Conservation (phyloP, 2,329 filamentous ascomycete species). For the Exophiala phaeomuriformis region DNA sequence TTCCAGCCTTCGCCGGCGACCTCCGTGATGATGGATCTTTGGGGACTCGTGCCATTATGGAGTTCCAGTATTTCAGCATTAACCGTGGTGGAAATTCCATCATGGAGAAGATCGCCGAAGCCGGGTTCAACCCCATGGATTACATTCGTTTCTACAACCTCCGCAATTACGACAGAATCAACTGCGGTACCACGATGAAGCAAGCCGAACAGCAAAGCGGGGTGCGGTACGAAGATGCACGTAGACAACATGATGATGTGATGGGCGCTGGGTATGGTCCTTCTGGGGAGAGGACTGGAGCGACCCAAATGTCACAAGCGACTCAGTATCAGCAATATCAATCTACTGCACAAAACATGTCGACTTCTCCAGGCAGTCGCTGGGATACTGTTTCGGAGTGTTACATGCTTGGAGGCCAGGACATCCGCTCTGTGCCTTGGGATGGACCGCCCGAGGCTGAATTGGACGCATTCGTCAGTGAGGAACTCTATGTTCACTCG, state of each 20-base stretch:
- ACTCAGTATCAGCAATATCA: constrained; percentile 63
- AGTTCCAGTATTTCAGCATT: constrained; percentile 77
- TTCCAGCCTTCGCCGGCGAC: constrained; percentile 77
- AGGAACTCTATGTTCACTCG: constrained; percentile 56
- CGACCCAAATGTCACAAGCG: constrained; percentile 12
- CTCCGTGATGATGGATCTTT: constrained; percentile 64
- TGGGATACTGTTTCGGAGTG: constrained; percentile 72
- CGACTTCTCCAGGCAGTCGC: constrained; percentile 45
- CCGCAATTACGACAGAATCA: constrained; percentile 76
- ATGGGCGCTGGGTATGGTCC: constrained; percentile 43
- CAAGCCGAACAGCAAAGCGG: constrained; percentile 38
- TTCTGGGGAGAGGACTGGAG: constrained; percentile 31
- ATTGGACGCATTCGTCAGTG: constrained; percentile 56
- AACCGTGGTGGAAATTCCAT: constrained; percentile 70
- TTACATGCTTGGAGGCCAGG: constrained; percentile 72
- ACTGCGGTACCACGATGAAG: constrained; percentile 38
- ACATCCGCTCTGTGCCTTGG: constrained; percentile 60
- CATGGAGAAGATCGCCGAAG: constrained; percentile 59
- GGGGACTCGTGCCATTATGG: constrained; percentile 78
- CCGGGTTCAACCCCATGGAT: constrained; percentile 60
- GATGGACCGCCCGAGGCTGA: constrained; percentile 48
- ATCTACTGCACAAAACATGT: constrained; percentile 52
- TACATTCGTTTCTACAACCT: constrained; percentile 84
- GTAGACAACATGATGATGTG: constrained; percentile 39
- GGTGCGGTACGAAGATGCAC: constrained; percentile 40